Base-by-base conservation (phyloP, 1,284 basidiomycete genomes). In the Cutaneotrichosporon sp. region DNA sequence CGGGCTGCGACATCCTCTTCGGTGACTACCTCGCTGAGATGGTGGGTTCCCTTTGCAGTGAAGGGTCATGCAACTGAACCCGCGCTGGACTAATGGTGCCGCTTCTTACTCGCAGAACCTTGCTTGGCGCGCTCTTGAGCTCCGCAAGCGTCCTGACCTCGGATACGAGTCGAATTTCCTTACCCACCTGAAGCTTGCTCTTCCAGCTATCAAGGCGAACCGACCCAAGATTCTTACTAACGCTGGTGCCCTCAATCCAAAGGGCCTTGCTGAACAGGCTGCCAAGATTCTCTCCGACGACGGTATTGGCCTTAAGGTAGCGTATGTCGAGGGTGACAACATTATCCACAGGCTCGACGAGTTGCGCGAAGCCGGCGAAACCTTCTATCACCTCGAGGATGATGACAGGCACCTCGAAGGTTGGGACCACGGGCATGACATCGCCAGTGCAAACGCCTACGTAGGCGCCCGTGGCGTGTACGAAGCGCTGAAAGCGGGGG, bases 101-200 rank as follows among this genome's bases (percentile, higher is more conserved):
- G n/a, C n/a, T n/a, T n/a, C n/a, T n/a, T n/a, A n/a, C n/a, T n/a
- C n/a, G n/a, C 39, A 58, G 61, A 60, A 60, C 44, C 49, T 62
- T 10, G 56, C 53, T 5, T 48, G 48, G 46, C 55, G 55, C 26
- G 57, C 59, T 0, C 57, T 62, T n/a, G 56, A 54, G 31, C 51
- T 58, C 22, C 44, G 37, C 7, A 16, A 52, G 22, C 50, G 55
- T 37, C 57, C 59, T 14, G 38, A 46, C 22, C 35, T 49, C 8
- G 61, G 61, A 11, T 62, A 60, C 49, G 61, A 62, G 43, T 44
- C 37, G n/a, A 41, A 44, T 17, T 62, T 62, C 46, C 46, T 62
- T 22, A 52, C 55, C 47, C 51, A 60, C 9, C 46, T 35, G 10
- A 27, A 41, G 35, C 29, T 47, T 0, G 57, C 59, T 6, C 47